These are phyloP conservation scores for Emmonsiellopsis sp. DNA, from an alignment of 2,329 filamentous ascomycete species.

Conservation along the genomic window DNA sequence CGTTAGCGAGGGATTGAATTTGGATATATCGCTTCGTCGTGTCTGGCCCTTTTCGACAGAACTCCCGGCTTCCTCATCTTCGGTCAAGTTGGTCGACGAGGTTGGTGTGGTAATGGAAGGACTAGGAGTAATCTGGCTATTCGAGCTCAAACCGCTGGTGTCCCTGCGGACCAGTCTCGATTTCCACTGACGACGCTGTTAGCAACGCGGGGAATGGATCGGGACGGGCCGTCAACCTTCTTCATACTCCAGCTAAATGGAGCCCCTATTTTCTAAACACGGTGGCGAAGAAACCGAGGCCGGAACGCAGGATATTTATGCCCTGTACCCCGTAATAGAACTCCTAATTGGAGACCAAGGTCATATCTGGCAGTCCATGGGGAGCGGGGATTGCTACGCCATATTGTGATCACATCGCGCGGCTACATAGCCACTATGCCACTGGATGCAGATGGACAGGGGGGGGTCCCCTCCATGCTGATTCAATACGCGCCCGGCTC, in stretches of 20 bases:
- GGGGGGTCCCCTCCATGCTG: too few species aligned
- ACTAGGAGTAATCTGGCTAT: not conserved
- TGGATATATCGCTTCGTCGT: not conserved
- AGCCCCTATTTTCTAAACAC: too few species aligned
- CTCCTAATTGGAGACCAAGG: too few species aligned
- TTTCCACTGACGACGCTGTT: not conserved
- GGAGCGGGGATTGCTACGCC: too few species aligned
- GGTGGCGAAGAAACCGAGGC: too few species aligned
- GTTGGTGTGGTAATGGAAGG: not conserved
- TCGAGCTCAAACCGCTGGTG: not conserved
- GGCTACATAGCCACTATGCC: too few species aligned
- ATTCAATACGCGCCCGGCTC: too few species aligned
- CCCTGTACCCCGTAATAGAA: too few species aligned
- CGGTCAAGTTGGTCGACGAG: not conserved
- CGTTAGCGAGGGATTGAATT: not conserved
- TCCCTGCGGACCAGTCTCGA: not conserved
- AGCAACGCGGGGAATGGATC: not conserved
- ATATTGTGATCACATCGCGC: too few species aligned
- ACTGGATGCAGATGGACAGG: too few species aligned
- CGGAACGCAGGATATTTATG: too few species aligned
- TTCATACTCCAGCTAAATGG: not conserved
- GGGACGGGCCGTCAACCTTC: not conserved
- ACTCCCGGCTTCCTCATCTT: not conserved
- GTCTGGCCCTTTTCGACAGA: not conserved
- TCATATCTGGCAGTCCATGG: too few species aligned